Percentiles rank a stretch among this genome's conserved stretches.
phyloP scores from a whole-genome alignment of 352 stramenopile species.

The Discostella stelligera region DNA sequence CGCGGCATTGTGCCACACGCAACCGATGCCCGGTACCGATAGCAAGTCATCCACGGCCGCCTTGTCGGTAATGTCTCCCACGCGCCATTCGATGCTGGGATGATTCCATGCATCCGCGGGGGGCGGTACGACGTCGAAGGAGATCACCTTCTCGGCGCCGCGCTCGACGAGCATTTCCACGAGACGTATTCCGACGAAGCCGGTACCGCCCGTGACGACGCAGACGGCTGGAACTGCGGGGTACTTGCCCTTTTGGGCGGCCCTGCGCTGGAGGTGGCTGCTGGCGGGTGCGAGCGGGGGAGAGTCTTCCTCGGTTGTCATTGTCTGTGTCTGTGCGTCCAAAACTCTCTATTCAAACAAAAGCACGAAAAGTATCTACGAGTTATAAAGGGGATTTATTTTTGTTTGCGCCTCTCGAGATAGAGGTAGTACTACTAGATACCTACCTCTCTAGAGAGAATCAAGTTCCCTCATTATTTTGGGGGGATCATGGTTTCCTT shows the following conservation, averaged over 20 bases:
- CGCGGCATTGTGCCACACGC: slow-evolving; percentile 88
- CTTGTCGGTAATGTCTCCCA: slow-evolving; percentile 84
- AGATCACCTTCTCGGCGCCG: slow-evolving; percentile 84
- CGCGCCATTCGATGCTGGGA: slow-evolving; percentile 58
- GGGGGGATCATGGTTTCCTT: no score
- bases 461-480: no score
- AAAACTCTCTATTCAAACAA: no score
- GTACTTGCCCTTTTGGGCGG: slow-evolving; percentile 15
- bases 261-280: slow-evolving; percentile 40
- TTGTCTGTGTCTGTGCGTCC: no score
- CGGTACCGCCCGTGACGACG: slow-evolving; percentile 85
- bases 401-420: no score
- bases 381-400: no score
- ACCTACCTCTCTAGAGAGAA: no score
- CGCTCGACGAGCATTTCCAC: slow-evolving; percentile 90
- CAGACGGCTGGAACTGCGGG: slow-evolving; percentile 39
- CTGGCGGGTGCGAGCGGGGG: slow-evolving; percentile 26
- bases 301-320: slow-evolving; percentile 14
- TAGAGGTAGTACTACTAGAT: no score
- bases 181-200: slow-evolving; percentile 86
- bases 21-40: slow-evolving; percentile 73
- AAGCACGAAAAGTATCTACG: no score
- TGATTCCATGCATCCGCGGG: slow-evolving; percentile 58
- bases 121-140: slow-evolving; percentile 84
- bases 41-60: slow-evolving; percentile 78